Evolutionary conservation across 345 rosid genomes (phyloP).

Genomic region (Melaleuca quinquenervia): DNA sequence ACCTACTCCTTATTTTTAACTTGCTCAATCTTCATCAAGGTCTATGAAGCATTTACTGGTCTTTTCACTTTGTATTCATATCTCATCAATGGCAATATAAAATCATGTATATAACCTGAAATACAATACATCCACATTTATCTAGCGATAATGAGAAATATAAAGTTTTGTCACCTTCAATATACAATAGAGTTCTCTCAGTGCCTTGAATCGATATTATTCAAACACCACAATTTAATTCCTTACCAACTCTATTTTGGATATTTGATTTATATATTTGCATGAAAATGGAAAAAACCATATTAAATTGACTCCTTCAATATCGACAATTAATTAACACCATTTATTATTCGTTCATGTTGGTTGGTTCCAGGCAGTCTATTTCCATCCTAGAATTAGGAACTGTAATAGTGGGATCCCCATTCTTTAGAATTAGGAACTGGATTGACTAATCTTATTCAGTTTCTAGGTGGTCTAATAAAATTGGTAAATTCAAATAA

Average conservation of each 20-base stretch:
- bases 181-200: background rate
- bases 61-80: background rate
- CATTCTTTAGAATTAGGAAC: no score
- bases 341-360: background rate
- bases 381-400: no score
- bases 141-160: background rate
- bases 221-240: background rate
- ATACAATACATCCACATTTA: background rate
- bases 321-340: no score
- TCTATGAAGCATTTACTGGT: background rate
- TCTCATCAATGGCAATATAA: background rate
- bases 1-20: background rate
- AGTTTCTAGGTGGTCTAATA: no score
- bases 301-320: no score
- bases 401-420: no score
- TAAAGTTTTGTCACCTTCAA: background rate
- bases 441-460: no score
- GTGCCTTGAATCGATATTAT: background rate
- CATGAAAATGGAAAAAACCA: no score
- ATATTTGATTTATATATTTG: background rate
- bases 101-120: background rate
- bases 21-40: background rate
- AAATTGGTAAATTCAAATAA: no score
- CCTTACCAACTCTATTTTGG: background rate
- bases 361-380: no score